Percentiles rank a stretch among this genome's conserved stretches.
These are phyloP conservation scores for Chimonanthus praecox DNA, from an alignment of 164 flowering plant species.

Conservation along the genomic window DNA sequence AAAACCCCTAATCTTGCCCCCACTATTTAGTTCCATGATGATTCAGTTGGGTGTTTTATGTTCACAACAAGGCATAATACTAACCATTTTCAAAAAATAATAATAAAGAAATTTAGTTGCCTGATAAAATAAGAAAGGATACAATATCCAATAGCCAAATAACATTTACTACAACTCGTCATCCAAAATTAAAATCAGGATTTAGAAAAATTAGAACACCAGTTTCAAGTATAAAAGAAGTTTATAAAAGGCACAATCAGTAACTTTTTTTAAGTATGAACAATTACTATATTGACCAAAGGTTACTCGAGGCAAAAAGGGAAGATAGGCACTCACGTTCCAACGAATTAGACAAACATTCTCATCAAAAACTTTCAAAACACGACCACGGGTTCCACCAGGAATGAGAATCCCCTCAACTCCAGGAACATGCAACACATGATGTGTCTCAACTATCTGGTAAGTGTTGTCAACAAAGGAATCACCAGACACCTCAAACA, in stretches of 20 bases:
- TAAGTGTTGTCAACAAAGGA: conserved; percentile 34
- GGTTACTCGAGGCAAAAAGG: neutral
- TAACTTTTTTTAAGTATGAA: too few species aligned
- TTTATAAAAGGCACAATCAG: neutral
- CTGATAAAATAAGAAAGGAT: neutral
- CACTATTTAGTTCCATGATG: too few species aligned
- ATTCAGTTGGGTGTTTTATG: too few species aligned
- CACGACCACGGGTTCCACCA: conserved; percentile 59
- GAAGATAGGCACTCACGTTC: conserved; percentile 54
- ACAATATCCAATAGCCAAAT: neutral
- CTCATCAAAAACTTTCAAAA: conserved; percentile 53
- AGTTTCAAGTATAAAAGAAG: neutral
- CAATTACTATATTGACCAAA: neutral
- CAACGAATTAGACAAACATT: conserved; percentile 77
- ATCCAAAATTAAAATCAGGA: neutral
- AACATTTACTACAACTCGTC: neutral
- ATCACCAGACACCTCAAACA: conserved; percentile 46
- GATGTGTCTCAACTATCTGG: conserved; percentile 48
- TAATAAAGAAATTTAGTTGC: neutral
- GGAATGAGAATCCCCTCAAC: conserved; percentile 76
- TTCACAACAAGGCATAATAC: too few species aligned
- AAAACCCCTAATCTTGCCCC: too few species aligned
- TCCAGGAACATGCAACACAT: conserved; percentile 62
- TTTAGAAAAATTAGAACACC: neutral
- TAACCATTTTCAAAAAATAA: too few species aligned